Evolutionary conservation across 2,329 filamentous ascomycete species (phyloP).

Genomic region (Neoascochyta sp.): DNA sequence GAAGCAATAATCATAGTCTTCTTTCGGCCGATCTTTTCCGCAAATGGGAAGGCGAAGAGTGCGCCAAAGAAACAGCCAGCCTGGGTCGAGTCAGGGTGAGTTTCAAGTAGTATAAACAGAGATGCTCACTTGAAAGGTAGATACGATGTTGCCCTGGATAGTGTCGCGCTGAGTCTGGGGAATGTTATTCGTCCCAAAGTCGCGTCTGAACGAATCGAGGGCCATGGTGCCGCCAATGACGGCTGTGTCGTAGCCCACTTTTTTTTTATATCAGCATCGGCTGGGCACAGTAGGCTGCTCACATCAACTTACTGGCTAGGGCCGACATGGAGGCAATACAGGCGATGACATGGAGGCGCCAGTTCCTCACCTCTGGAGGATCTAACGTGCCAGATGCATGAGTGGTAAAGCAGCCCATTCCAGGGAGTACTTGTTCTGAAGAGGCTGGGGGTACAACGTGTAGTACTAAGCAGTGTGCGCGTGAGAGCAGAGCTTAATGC

Average conservation of each 20-base stretch:
- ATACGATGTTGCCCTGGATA: conserved; percentile 41
- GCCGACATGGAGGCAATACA: conserved; percentile 38
- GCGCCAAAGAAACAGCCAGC: conserved; percentile 41
- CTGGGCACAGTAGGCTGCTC: no score
- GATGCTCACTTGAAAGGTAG: conserved; percentile 38
- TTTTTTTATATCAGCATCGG: conserved; percentile 1
- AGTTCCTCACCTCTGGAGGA: conserved; percentile 36
- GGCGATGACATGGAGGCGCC: conserved; percentile 35
- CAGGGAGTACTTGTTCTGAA: conserved; percentile 8
- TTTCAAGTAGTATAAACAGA: no score
- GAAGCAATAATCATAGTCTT: conserved; percentile 48
- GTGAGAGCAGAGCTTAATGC: no score
- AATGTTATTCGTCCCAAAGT: conserved; percentile 32
- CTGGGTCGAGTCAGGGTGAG: no score
- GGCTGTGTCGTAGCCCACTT: conserved; percentile 35
- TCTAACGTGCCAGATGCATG: conserved; percentile 34
- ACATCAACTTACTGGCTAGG: conserved; percentile 28
- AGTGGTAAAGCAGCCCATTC: conserved; percentile 28
- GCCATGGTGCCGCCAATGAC: conserved; percentile 43
- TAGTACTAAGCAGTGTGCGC: no score
- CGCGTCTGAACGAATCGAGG: conserved; percentile 37
- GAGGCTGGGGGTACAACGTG: no score
- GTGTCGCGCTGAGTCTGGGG: conserved; percentile 33
- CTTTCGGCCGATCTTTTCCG: conserved; percentile 49
- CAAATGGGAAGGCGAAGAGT: conserved; percentile 45